Evolutionary conservation across 257 asterid species (phyloP).

Genomic region (Salvia hispanica): DNA sequence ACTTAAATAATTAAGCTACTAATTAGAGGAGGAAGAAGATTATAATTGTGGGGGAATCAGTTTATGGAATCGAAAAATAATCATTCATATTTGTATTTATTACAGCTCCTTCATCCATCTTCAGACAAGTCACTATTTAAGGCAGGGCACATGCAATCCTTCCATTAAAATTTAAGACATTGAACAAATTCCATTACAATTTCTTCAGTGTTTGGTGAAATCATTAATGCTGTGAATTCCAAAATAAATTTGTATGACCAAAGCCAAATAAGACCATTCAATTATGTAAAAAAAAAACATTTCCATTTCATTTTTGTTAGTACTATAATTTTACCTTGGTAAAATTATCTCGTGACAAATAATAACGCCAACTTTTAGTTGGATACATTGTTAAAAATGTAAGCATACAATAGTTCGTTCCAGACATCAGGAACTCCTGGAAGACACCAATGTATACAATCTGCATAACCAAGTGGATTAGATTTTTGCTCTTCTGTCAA

Average conservation of each 20-base stretch:
- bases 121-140: background rate
- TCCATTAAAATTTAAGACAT: background rate
- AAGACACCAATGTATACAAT: constrained; percentile 91
- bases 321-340: constrained; percentile 24
- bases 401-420: constrained; percentile 76
- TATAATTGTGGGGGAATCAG: constrained; percentile 58
- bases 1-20: too few species aligned
- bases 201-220: background rate
- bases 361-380: background rate
- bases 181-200: background rate
- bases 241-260: too few species aligned
- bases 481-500: constrained; percentile 53
- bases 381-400: constrained; percentile 29
- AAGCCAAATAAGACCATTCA: too few species aligned
- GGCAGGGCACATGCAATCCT: background rate
- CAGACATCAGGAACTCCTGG: constrained; percentile 97
- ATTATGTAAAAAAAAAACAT: too few species aligned
- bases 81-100: constrained; percentile 56
- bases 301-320: too few species aligned
- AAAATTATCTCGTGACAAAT: constrained; percentile 20
- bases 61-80: constrained; percentile 43
- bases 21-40: constrained; percentile 45
- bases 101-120: constrained; percentile 37
- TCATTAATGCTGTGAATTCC: background rate
- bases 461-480: constrained; percentile 63